phyloP scores from a whole-genome alignment of 768 basidiomycete genomes.

The Psilocybe subaeruginosa region DNA sequence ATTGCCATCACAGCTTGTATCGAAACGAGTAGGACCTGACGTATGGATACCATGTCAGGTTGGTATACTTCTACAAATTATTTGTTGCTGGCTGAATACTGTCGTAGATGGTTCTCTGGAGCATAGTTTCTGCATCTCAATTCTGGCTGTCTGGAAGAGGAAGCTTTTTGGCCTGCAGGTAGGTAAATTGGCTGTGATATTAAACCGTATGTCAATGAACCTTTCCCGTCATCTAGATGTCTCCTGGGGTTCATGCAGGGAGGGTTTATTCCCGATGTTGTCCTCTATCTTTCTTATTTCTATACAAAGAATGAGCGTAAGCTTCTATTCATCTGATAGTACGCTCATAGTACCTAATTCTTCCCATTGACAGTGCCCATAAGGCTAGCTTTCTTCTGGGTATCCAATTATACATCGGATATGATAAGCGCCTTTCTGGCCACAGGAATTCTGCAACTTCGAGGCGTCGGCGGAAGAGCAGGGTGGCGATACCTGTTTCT shows the following conservation, averaged over 20 bases:
- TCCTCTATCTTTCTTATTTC: conserved; percentile 68
- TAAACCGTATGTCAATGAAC: not conserved
- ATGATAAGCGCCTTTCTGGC: conserved; percentile 68
- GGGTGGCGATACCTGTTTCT: conserved; percentile 67
- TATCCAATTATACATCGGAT: conserved; percentile 55
- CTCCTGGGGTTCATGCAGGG: conserved; percentile 65
- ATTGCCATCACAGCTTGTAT: conserved; percentile 68
- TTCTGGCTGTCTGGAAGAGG: conserved; percentile 58
- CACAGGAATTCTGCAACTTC: conserved; percentile 58
- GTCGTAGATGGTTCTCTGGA: conserved; percentile 56
- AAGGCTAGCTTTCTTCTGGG: conserved; percentile 74
- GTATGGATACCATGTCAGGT: conserved; percentile 67
- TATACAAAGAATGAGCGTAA: conserved; percentile 60
- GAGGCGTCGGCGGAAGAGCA: conserved; percentile 52
- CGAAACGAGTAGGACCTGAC: conserved; percentile 70
- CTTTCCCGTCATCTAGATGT: conserved; percentile 33
- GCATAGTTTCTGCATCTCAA: conserved; percentile 56
- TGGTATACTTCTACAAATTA: not conserved
- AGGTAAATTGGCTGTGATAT: conserved; percentile 4
- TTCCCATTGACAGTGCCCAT: conserved; percentile 46
- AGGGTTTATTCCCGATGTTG: conserved; percentile 65
- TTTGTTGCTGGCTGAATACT: not conserved
- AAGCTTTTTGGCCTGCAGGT: conserved; percentile 60
- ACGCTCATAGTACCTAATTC: not conserved
- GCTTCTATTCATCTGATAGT: conserved; percentile 17